Evolutionary conservation across 495 filamentous ascomycete genomes (phyloP), one percentile per base, ranked within the genome.

Genomic region (Barbatosphaeria neglecta): DNA sequence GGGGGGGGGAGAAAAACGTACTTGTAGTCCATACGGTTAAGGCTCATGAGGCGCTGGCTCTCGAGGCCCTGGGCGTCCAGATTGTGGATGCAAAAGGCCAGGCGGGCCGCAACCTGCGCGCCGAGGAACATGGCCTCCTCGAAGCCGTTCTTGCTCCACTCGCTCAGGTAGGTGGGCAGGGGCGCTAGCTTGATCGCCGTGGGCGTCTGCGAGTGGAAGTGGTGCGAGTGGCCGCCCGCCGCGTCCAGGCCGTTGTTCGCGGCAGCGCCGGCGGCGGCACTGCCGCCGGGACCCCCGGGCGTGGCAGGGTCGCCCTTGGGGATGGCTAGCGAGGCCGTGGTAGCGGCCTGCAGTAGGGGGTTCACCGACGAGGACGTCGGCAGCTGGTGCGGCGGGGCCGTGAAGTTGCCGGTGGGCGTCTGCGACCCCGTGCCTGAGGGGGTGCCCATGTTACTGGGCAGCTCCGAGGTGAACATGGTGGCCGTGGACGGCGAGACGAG

Each of bases 381-480:
- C 25, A 67, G 59, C 51, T 66, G 69, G 48, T 67, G 77, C 13
- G 70, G 72, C 6, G 68, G 64, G 33, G 78, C 77, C 18, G 77
- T 69, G 43, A 78, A 82, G 7, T 80, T 83, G 22, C 67, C 63
- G 22, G 73, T 78, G 0, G 92, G 92, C 0, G 92, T 98, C 60
- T 89, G 90, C 17, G 90, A 82, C 16, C 92, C 92, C 0, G 92
- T 98, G 6, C 86, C 89, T 31, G 80, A 73, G 10, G 92, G 92
- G 0, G 92, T 97, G 38, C 84, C 85, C 58, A 94, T 75, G 63
- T 89, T 87, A 1, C 86, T 92, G 17, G 89, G 89, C 27, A 98
- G 78, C 64, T 98, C 92, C 39, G 86, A 93, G 28, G 87, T 94
- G 73, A 98, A 98, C 56, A 97, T 97, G 28, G 89, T 95, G 19